phyloP scores from a whole-genome alignment of 306 rosid genomes.

The Hylodesmum podocarpum region DNA sequence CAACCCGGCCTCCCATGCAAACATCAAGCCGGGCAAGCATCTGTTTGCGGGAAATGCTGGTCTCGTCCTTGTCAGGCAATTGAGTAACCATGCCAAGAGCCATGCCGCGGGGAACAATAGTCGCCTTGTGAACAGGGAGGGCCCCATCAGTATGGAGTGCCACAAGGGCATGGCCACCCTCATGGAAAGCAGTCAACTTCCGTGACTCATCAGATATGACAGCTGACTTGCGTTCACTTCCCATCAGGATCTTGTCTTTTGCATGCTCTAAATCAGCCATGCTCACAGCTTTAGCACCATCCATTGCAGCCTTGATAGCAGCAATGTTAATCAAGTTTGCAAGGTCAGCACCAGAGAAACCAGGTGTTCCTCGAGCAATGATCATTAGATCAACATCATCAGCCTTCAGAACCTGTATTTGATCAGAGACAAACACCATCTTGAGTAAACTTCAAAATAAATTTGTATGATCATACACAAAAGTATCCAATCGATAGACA shows the following conservation, averaged over 20 bases:
- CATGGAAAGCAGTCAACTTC: constrained; percentile 74
- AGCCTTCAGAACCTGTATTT: constrained; percentile 66
- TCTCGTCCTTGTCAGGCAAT: constrained; percentile 68
- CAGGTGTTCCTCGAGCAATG: constrained; percentile 84
- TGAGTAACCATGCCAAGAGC: constrained; percentile 86
- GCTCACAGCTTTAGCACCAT: constrained; percentile 83
- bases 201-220: constrained; percentile 70
- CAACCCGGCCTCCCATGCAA: constrained; percentile 88
- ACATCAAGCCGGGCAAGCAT: constrained; percentile 84
- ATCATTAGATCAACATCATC: constrained; percentile 78
- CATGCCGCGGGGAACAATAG: constrained; percentile 83
- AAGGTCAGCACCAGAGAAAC: constrained; percentile 91
- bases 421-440: not conserved
- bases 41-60: constrained; percentile 69
- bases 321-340: constrained; percentile 81
- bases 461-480: not conserved
- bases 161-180: constrained; percentile 90
- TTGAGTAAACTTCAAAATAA: not conserved
- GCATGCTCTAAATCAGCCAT: constrained; percentile 83
- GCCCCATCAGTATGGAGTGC: constrained; percentile 89
- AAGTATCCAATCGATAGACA: not conserved
- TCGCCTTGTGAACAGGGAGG: constrained; percentile 82
- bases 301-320: constrained; percentile 92
- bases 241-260: constrained; percentile 83
- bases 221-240: constrained; percentile 84